Evolutionary conservation across 768 basidiomycete genomes (phyloP), one percentile per base, ranked within the genome.

Genomic region (Dendrothele bispora): DNA sequence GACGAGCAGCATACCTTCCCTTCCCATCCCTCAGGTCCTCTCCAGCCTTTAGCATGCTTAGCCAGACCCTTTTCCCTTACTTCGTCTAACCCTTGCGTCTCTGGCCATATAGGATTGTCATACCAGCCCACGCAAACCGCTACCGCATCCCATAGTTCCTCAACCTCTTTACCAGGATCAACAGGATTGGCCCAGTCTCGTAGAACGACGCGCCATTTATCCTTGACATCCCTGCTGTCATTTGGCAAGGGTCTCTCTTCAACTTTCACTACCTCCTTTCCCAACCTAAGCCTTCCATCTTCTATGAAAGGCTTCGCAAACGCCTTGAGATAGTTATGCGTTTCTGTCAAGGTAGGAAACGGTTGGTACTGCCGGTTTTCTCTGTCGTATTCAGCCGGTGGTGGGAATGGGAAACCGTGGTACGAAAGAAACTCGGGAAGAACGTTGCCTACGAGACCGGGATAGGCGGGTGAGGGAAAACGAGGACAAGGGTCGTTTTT

Each of bases 391-490:
- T 61, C 47, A 2, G 56, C 55, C 0, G 62, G 54, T 21, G 61
- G 55, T 3, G 70, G 70, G 45, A 74, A 75, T 0, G 67, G 70
- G 27, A 47, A 55, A 5, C 52, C 57, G 1, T 72, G 71, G 54
- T 69, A 73, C 11, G 66, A 64, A 17, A 73, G 61, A 44, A 65
- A 73, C 36, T 75, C 69, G 1, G 78, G 73, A 2, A 77, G 63
- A 48, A 79, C 73, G 46, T 79, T 78, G 21, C 78, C 76, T 29
- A 79, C 69, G 41, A 79, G 54, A 7, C 62, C 71, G n/a, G 68
- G 68, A 46, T 80, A 80, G 0, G 75, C 73, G 1, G 76, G 74
- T 5, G 75, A 73, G 0, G 70, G 63, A 78, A 77, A 79, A 24
- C 61, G 62, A 2, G 67, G 68, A 11, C 39, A 41, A 21, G 39